phyloP scores from a whole-genome alignment of 257 asterid species.

The Solanum medicagineum region DNA sequence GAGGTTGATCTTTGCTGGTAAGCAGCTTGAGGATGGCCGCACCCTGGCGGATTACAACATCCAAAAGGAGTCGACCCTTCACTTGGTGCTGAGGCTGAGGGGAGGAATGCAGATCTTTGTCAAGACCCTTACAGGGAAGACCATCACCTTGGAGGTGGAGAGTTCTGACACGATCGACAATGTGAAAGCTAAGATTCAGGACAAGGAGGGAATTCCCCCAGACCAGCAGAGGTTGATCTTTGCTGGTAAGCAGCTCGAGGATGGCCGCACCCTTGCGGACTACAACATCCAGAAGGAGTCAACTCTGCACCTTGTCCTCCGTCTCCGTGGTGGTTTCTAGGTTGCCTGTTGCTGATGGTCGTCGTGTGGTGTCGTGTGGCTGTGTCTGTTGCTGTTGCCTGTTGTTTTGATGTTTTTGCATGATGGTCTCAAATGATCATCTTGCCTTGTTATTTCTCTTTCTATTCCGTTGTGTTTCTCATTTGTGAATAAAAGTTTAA shows the following conservation, averaged over 20 bases:
- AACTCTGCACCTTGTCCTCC: slow-evolving; percentile 77
- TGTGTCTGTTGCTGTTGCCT: neutral
- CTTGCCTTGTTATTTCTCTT: neutral
- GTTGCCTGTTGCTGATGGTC: neutral
- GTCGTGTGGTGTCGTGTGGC: neutral
- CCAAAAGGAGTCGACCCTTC: slow-evolving; percentile 48
- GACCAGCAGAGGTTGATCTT: slow-evolving; percentile 51
- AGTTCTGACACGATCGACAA: slow-evolving; percentile 42
- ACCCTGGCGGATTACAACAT: slow-evolving; percentile 63
- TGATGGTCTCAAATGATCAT: neutral
- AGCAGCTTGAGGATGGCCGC: slow-evolving; percentile 61
- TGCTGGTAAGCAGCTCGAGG: slow-evolving; percentile 47
- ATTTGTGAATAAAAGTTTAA: neutral
- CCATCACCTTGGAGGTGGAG: slow-evolving; percentile 49
- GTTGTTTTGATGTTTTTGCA: neutral
- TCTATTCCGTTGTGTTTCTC: neutral
- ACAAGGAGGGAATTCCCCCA: slow-evolving; percentile 51
- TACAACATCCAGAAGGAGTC: slow-evolving; percentile 64
- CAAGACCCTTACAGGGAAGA: slow-evolving; percentile 35
- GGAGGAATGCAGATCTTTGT: slow-evolving; percentile 57
- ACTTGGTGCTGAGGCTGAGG: slow-evolving; percentile 38
- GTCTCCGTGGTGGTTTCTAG: slow-evolving; percentile 74
- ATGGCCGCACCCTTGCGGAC: slow-evolving; percentile 45
- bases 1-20: slow-evolving; percentile 62
- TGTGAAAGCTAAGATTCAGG: slow-evolving; percentile 46